Evolutionary conservation across 2,329 filamentous ascomycete species (phyloP).

Genomic region (Fusarium sp.): DNA sequence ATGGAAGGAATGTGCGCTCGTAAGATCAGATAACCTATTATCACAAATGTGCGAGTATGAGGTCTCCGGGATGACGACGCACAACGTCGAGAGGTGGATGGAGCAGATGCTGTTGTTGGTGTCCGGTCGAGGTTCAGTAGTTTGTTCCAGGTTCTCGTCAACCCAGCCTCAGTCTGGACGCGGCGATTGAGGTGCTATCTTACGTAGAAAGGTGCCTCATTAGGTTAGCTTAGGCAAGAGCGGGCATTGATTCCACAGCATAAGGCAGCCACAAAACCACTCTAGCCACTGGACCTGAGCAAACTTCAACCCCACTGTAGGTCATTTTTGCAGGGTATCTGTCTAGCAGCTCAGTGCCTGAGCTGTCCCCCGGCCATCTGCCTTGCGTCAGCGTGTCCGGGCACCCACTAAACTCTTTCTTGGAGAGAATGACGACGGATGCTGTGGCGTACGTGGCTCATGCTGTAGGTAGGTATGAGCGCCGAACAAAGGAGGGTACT

Average conservation of each 20-base stretch:
- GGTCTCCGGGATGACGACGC: constrained; percentile 7
- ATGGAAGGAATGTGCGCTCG: background rate
- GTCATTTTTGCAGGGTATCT: background rate
- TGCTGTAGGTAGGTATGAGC: constrained; percentile 4
- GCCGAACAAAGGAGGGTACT: constrained; percentile 31
- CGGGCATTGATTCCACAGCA: constrained; percentile 37
- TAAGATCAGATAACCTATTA: background rate
- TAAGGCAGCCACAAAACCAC: constrained; percentile 14
- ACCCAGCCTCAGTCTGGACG: constrained; percentile 46
- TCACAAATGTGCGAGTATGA: background rate
- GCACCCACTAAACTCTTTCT: constrained; percentile 26
- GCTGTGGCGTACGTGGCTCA: constrained; percentile 51
- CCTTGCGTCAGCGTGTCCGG: constrained; percentile 33
- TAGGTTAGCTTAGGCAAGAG: constrained; percentile 38
- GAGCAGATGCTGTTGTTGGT: constrained; percentile 35
- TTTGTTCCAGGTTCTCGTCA: constrained; percentile 43
- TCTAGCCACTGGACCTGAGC: too few species aligned
- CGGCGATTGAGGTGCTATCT: constrained; percentile 41
- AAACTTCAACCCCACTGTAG: constrained; percentile 21
- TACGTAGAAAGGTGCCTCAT: constrained; percentile 41
- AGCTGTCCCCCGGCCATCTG: constrained; percentile 8
- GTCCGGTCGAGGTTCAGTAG: constrained; percentile 42
- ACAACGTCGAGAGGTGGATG: constrained; percentile 24
- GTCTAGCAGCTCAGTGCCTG: constrained; percentile 4
- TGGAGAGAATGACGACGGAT: constrained; percentile 44